Base-by-base conservation (phyloP, 2,329 filamentous ascomycete genomes). In the Colletotrichum sublineola region DNA sequence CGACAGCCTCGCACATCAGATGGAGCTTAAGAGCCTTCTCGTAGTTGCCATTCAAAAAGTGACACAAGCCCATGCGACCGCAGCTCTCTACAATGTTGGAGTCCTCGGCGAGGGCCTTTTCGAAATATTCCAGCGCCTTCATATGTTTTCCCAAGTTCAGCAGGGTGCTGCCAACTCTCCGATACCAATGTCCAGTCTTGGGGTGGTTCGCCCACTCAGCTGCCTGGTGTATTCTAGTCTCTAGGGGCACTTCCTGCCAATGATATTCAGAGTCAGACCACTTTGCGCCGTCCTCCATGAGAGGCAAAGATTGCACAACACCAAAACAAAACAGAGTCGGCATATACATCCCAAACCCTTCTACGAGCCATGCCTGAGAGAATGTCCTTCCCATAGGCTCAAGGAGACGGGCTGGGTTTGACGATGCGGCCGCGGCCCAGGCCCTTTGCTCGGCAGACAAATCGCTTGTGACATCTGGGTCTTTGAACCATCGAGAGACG, bases 281-380 rank as follows among this genome's bases (percentile, higher is more conserved):
- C 0, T 79, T 81, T 65, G 79, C 76, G 2, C 81, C 83, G 1
- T 79, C 78, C 18, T 84, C 78, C 76, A 84, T 80, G 3, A 81
- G 81, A 6, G 83, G 81, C 40, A 84, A 78, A 53, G 79, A 81
- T 68, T 84, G 83, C 5, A 84, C 83, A 48, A 84, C 83, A 67
- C 83, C 82, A 73, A 84, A 84, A 73, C 83, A 84, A 68, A 84
- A 82, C 0, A 82, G 74, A 0, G 83, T 83, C 6, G 83, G 82
- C 7, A 84, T 76, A 46, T 84, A 84, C 44, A 76, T 77, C 36
- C 78, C 74, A 38, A 80, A 84, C 5, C 78, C 76, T 5, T 76
- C 75, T 0, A 80, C 79, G 0, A 84, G 77, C 83, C 83, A 84
- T 0, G 82, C 82, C 3, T 78, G 75, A 2, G 82, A 81, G 36